phyloP scores from a whole-genome alignment of 352 stramenopile genomes.

The Phytophthora hibernalis region DNA sequence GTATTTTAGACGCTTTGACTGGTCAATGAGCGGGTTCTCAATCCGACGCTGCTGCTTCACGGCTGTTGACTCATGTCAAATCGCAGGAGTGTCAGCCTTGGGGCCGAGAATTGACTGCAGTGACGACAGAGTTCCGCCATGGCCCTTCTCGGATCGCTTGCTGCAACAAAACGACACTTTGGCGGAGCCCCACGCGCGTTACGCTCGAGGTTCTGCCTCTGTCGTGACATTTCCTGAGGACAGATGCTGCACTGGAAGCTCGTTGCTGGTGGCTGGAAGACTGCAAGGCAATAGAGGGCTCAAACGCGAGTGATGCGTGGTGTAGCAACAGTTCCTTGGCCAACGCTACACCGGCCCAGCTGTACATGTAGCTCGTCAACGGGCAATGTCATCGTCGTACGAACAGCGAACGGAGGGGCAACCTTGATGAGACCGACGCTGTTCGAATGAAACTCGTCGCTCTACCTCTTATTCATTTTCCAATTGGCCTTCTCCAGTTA shows the following conservation, averaged over 20 bases:
- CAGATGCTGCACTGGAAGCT: slow-evolving; percentile 26
- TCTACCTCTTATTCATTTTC: slow-evolving; percentile 18
- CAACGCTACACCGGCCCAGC: slow-evolving; percentile 27
- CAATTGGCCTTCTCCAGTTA: slow-evolving; percentile 30
- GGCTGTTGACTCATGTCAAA: slow-evolving; percentile 34
- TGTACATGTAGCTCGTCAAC: slow-evolving; percentile 19
- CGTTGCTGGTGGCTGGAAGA: slow-evolving; percentile 5
- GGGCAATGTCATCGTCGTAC: slow-evolving; percentile 11
- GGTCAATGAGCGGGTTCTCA: slow-evolving; percentile 5
- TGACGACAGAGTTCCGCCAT: slow-evolving; percentile 12
- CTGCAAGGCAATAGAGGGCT: slow-evolving; percentile 9
- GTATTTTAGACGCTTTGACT: too few relatives aligned
- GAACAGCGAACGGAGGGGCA: slow-evolving; percentile 18
- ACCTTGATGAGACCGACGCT: slow-evolving; percentile 6
- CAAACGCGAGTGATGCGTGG: neutral
- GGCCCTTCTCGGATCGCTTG: neutral
- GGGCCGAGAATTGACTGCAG: slow-evolving; percentile 8
- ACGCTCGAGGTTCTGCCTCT: slow-evolving; percentile 6
- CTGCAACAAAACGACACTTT: slow-evolving; percentile 20
- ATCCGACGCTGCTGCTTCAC: slow-evolving; percentile 12
- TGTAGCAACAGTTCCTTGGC: slow-evolving; percentile 16
- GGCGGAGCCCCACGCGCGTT: slow-evolving; percentile 8
- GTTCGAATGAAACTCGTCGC: slow-evolving; percentile 18
- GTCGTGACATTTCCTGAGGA: slow-evolving; percentile 23
- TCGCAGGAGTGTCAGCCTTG: slow-evolving; percentile 15